Evolutionary conservation across 2,329 filamentous ascomycete species (phyloP), one percentile per base, ranked within the genome.

Genomic region (Hymenoscyphus fructigenus): DNA sequence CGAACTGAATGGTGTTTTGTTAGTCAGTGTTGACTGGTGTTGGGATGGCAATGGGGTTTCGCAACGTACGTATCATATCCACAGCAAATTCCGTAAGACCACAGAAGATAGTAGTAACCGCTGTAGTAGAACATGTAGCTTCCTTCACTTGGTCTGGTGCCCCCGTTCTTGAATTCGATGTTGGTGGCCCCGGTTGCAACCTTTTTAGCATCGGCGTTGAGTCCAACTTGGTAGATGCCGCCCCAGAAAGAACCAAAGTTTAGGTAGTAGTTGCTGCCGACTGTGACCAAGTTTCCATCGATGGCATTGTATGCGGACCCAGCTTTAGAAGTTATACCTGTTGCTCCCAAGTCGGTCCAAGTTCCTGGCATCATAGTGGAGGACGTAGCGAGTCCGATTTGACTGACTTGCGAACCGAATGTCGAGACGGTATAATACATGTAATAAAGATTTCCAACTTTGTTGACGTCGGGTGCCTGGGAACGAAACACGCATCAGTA

Each of bases 211-310:
- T 74, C 70, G 36, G 73, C 73, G 41, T 70, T 73, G 75, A 90
- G 81, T 41, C 78, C 73, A 0, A 85, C 84, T 72, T 86, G 84
- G 77, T 85, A 89, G 65, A 91, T 81, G 71, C 87, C 84, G 6
- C 78, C 75, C 87, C 88, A 92, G 81, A 90, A 91, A 14, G 85
- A 89, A 28, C 88, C 89, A 67, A 90, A 91, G 66, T 81, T 85
- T 73, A 88, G 76, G 64, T 81, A 81, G 69, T 82, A 83, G 2
- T 65, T 74, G 9, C 75, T 76, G 41, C 76, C 77, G 2, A 75
- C 78, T 12, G 78, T 71, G 66, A 86, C 75, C 2, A 88, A 73
- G 67, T 84, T 85, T 2, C 79, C 76, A 70, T 88, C 90, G 70
- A 92, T 88, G 55, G 84, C 83, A 70, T 88, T 88, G 76, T 86